These are phyloP conservation scores for Ilyonectria sp. DNA, from an alignment of 2,329 filamentous ascomycete genomes.

Conservation along the genomic window DNA sequence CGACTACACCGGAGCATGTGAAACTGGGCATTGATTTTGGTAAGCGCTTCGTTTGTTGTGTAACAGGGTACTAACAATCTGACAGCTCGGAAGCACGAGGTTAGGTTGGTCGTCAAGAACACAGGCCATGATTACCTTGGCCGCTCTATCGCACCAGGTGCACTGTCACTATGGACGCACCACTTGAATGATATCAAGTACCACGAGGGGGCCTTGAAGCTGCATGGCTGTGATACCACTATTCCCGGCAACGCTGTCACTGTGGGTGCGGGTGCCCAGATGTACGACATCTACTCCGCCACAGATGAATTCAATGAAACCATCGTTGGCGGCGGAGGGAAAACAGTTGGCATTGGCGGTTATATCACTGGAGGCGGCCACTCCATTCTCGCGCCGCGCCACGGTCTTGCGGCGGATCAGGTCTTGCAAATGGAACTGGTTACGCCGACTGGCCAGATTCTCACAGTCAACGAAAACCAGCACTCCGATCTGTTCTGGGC, in stretches of 20 bases:
- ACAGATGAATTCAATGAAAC: conserved; percentile 62
- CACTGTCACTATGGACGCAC: conserved; percentile 69
- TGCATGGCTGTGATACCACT: conserved; percentile 56
- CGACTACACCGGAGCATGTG: conserved; percentile 52
- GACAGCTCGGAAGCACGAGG: conserved; percentile 57
- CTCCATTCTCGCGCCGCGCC: conserved; percentile 64
- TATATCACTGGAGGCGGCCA: conserved; percentile 76
- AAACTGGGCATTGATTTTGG: conserved; percentile 60
- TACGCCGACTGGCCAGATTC: conserved; percentile 63
- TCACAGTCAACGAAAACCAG: conserved; percentile 66
- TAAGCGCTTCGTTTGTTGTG: conserved; percentile 28
- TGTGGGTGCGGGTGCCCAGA: conserved; percentile 67
- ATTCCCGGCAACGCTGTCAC: conserved; percentile 67
- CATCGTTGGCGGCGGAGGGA: conserved; percentile 69
- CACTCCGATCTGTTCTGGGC: conserved; percentile 76
- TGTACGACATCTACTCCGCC: conserved; percentile 62
- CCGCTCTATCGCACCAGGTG: conserved; percentile 63
- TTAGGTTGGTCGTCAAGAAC: conserved; percentile 60
- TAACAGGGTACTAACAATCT: neutral
- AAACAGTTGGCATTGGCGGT: conserved; percentile 72
- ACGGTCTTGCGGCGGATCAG: conserved; percentile 75
- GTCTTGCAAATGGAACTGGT: conserved; percentile 72
- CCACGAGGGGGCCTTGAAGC: conserved; percentile 58
- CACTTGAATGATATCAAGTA: conserved; percentile 59
- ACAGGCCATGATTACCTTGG: conserved; percentile 62